Evolutionary conservation across 768 basidiomycete species (phyloP).

Genomic region (Exidia glandulosa): DNA sequence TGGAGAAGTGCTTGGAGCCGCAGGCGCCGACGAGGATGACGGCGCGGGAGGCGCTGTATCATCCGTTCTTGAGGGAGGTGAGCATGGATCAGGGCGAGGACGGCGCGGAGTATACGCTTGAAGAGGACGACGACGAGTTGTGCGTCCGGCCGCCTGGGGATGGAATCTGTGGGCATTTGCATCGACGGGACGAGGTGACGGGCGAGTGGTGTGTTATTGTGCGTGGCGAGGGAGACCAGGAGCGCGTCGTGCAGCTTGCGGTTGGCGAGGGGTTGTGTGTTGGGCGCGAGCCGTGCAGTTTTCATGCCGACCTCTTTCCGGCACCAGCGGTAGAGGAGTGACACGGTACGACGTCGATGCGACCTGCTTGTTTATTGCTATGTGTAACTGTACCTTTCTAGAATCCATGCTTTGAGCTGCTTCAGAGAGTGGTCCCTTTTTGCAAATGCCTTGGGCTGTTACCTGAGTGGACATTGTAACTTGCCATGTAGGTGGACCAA

Average conservation of each 20-base stretch:
- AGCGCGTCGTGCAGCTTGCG: background rate
- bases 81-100: constrained; percentile 8
- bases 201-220: constrained; percentile 33
- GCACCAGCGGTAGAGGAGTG: too few species aligned
- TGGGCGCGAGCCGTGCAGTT: background rate
- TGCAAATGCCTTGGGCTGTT: too few species aligned
- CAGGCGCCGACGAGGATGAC: constrained; percentile 71
- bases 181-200: constrained; percentile 49
- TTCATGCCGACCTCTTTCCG: background rate
- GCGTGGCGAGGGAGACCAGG: too few species aligned
- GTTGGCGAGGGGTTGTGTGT: background rate
- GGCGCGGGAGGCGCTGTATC: constrained; percentile 63
- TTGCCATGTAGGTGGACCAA: too few species aligned
- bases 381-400: too few species aligned
- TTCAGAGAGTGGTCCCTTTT: too few species aligned
- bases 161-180: constrained; percentile 54
- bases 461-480: too few species aligned
- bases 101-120: constrained; percentile 22
- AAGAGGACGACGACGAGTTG: constrained; percentile 40
- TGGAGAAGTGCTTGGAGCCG: constrained; percentile 61
- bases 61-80: constrained; percentile 54
- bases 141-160: constrained; percentile 59
- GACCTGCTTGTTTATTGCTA: too few species aligned
- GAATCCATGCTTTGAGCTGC: too few species aligned
- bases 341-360: too few species aligned